Evolutionary conservation across 148 eudicot species (phyloP).

Genomic region (Arctostaphylos glauca): DNA sequence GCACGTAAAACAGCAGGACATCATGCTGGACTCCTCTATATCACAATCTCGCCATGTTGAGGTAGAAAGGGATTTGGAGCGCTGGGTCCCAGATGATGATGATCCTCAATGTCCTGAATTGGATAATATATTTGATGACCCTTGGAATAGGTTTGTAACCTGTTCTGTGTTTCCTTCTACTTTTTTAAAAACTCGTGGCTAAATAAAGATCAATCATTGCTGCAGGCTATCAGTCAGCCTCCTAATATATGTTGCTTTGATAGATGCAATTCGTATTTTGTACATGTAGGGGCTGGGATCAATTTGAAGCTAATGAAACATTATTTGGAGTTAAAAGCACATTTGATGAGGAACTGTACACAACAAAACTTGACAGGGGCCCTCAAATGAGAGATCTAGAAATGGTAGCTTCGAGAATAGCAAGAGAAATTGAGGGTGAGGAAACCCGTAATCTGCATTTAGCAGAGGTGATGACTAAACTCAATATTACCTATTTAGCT

Average conservation of each 20-base stretch:
- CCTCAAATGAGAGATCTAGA: constrained; percentile 85
- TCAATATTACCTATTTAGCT: not conserved
- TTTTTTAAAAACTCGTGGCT: not conserved
- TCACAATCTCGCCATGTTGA: constrained; percentile 75
- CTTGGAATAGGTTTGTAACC: constrained; percentile 67
- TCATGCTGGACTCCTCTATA: constrained; percentile 82
- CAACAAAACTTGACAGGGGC: constrained; percentile 93
- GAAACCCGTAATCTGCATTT: constrained; percentile 87
- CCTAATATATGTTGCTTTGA: constrained; percentile 11
- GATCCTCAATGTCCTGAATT: constrained; percentile 65
- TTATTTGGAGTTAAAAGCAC: constrained; percentile 97
- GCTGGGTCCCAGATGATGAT: constrained; percentile 87
- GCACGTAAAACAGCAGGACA: constrained; percentile 57
- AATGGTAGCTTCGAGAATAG: constrained; percentile 77
- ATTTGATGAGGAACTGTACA: constrained; percentile 93
- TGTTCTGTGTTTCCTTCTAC: not conserved
- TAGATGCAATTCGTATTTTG: constrained; percentile 14
- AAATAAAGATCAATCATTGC: not conserved
- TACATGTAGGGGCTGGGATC: constrained; percentile 84
- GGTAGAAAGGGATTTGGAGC: constrained; percentile 72
- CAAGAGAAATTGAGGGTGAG: constrained; percentile 97
- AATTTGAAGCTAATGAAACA: constrained; percentile 83
- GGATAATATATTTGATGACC: constrained; percentile 72
- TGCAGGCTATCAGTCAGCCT: constrained; percentile 6
- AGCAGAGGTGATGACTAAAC: constrained; percentile 67